Evolutionary conservation across 2,329 filamentous ascomycete genomes (phyloP), one percentile per base, ranked within the genome.

Genomic region (Colletotrichum australisinense): DNA sequence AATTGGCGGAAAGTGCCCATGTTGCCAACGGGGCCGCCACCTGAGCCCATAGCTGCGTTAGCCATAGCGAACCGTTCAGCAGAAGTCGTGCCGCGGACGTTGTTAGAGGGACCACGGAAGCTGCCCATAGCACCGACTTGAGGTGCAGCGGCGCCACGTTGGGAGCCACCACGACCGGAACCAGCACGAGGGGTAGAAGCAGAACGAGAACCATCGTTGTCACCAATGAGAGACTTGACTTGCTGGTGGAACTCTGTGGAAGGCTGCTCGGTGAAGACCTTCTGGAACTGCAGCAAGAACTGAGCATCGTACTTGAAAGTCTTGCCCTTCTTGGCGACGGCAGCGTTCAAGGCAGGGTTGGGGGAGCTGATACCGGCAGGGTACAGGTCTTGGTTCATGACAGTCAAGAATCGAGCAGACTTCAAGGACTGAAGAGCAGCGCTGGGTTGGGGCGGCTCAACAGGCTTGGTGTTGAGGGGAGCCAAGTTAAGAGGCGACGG

Each of bases 261-360:
- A 16, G 97, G 97, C 85, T 98, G 97, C 87, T 99, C 97, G 75
- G 95, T 97, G 86, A 98, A 99, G 24, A 98, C 95, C 78, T 91
- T 91, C 85, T 98, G 94, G 88, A 99, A 99, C 81, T 99, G 97
- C 35, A 99, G 88, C 84, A 99, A 87, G 88, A 99, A 99, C 78
- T 93, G 93, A 79, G 95, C 94, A 84, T 98, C 95, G 83, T 99
- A 99, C 83, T 97, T 95, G 87, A 97, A 97, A 55, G 91, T 93
- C 82, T 92, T 93, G 74, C 91, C 91, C 86, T 95, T 96, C 83
- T 93, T 94, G 42, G 90, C 88, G 32, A 94, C 93, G 19, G 93
- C 93, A 53, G 90, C 87, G 83, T 98, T 99, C 76, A 98, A 86
- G 3, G 96, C 94, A 12, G 96, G 95, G 84, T 98, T 98, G 8